Evolutionary conservation across 1,139 yeast species (phyloP).

Genomic region (Candida frijolesensis): DNA sequence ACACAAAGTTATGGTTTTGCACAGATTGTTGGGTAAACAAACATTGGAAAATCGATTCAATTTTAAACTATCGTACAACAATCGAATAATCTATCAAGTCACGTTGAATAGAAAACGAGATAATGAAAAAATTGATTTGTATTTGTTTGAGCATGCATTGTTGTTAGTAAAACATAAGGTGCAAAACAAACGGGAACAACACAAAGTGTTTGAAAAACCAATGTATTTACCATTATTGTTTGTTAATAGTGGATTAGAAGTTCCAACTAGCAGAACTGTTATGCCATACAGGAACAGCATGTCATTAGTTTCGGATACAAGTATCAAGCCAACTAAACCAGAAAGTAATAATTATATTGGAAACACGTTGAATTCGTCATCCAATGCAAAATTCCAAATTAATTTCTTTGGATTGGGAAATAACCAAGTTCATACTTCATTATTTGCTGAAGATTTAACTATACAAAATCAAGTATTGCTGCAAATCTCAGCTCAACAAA

Average conservation of each 20-base stretch:
- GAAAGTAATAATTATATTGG: conserved; percentile 29
- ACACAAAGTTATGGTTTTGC: conserved; percentile 84
- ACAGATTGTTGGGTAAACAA: conserved; percentile 78
- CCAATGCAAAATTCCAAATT: conserved; percentile 46
- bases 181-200: conserved; percentile 88
- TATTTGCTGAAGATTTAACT: conserved; percentile 52
- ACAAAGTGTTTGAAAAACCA: conserved; percentile 90
- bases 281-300: conserved; percentile 38
- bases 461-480: conserved; percentile 82
- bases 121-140: conserved; percentile 80
- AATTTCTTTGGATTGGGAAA: conserved; percentile 49
- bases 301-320: conserved; percentile 42
- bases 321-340: conserved; percentile 33
- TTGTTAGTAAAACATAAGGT: conserved; percentile 84
- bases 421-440: conserved; percentile 45
- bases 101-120: conserved; percentile 67
- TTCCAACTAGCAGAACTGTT: conserved; percentile 61
- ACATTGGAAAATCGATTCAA: conserved; percentile 61
- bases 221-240: conserved; percentile 85
- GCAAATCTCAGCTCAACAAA: conserved; percentile 78
- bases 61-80: conserved; percentile 78
- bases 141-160: conserved; percentile 85
- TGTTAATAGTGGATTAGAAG: conserved; percentile 75
- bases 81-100: conserved; percentile 80
- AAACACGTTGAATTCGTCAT: conserved; percentile 27